Base-by-base conservation (phyloP, 2,329 filamentous ascomycete species). In the Alternaria rosae region DNA sequence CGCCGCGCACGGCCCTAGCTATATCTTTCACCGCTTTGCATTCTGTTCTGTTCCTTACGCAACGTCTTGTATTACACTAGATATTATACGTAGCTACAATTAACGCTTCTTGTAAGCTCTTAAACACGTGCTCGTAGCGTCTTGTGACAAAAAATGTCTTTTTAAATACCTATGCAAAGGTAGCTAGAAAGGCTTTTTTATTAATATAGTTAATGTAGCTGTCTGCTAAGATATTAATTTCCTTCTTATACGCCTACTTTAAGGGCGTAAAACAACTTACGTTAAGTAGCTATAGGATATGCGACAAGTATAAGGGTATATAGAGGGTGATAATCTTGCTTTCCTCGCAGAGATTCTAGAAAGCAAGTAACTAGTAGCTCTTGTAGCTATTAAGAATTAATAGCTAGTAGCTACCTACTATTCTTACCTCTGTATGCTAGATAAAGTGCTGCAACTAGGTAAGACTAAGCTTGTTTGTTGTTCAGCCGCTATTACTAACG, bases 391-490 rank as follows among this genome's bases (percentile, higher is more conserved):
- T 41, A 41, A 41, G 35, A 13, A 41, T 41, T 6, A 41, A 13
- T 41, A 41, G 35, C 6, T 41, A 41, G 35, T 41, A 41, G 44
- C 7, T 41, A 17, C 79, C 71, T 35, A 67, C 68, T 54, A 43
- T 66, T 32, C 65, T 62, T 17, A 35, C 47, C 51, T 64, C 70
- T 64, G 66, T 78, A 61, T 76, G 66, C 56, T 68, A 55, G 58
- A 79, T 66, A 70, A 81, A 81, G 68, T 80, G 65, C 71, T 78
- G 32, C 25, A 80, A 57, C 78, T 65, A 81, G 26, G 64, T 53
- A 23, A 81, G 51, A 21, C 73, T 71, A 59, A 75, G 74, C 61
- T 76, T 43, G 69, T 80, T 74, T 52, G 65, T 75, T 23, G 73
- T 80, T 74, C 62, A 81, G 42, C 76, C 67, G 38, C 81, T 80